These are phyloP conservation scores for Dioszegia crocea DNA, from an alignment of 768 basidiomycete genomes.

Conservation along the genomic window DNA sequence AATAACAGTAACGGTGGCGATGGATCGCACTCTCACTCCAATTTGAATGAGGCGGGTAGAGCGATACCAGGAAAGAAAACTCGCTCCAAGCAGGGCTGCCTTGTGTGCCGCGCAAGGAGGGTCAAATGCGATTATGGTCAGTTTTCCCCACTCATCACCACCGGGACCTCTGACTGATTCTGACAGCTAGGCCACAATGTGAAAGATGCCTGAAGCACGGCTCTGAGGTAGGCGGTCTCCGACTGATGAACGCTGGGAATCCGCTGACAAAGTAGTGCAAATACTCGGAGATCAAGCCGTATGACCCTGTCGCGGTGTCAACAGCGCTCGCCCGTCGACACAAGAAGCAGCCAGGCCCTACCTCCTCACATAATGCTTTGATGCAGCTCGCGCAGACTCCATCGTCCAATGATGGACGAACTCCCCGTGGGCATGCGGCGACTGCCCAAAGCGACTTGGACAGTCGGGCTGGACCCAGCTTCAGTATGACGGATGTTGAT, in stretches of 20 bases:
- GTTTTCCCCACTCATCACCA: background rate
- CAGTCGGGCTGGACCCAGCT: background rate
- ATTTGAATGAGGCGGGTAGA: too few species aligned
- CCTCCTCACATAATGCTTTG: background rate
- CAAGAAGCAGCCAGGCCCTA: background rate
- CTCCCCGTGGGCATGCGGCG: too few species aligned
- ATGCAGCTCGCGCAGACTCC: background rate
- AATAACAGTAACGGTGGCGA: too few species aligned
- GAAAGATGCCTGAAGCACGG: constrained; percentile 19
- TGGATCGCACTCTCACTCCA: too few species aligned
- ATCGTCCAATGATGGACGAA: background rate
- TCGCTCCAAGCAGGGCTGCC: constrained; percentile 14
- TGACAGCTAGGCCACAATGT: constrained; percentile 14
- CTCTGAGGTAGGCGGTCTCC: constrained; percentile 9
- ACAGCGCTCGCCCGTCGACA: constrained; percentile 15
- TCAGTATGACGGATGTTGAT: too few species aligned
- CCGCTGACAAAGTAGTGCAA: constrained; percentile 15
- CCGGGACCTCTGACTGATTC: background rate
- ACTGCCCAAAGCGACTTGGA: background rate
- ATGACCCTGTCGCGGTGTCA: constrained; percentile 17
- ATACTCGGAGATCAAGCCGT: constrained; percentile 25
- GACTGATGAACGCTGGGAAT: background rate
- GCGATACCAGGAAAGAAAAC: background rate
- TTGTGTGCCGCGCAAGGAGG: constrained; percentile 15
- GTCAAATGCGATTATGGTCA: constrained; percentile 25